Evolutionary conservation across 2,329 filamentous ascomycete species (phyloP).

Genomic region (Fusarium beomiforme): DNA sequence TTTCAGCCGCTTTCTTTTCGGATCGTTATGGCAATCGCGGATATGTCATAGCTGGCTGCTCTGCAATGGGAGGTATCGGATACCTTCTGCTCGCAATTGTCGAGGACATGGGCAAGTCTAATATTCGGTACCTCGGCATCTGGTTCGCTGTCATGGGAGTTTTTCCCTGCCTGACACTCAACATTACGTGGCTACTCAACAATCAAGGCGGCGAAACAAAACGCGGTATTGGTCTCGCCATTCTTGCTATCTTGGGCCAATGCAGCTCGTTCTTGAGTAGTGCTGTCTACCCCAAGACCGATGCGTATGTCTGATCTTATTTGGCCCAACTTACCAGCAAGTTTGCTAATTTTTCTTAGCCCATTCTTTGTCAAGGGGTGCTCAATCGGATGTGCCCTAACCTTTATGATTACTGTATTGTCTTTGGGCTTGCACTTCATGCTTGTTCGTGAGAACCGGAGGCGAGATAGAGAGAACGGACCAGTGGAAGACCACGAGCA

Average conservation of each 20-base stretch:
- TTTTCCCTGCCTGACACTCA: constrained; percentile 22
- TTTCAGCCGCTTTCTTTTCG: neutral
- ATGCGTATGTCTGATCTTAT: too few species aligned
- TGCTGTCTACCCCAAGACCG: constrained; percentile 12
- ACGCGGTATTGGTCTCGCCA: constrained; percentile 1
- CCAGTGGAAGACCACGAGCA: too few species aligned
- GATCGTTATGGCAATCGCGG: constrained; percentile 13
- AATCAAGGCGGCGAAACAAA: constrained; percentile 27
- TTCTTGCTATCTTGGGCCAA: constrained; percentile 13
- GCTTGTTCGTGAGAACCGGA: too few species aligned
- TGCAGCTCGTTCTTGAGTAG: constrained; percentile 18
- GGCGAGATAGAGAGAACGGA: too few species aligned
- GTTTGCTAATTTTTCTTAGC: too few species aligned
- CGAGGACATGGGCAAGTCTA: constrained; percentile 12
- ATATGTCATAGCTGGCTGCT: neutral
- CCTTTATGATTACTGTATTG: too few species aligned
- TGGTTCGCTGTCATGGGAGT: constrained; percentile 2
- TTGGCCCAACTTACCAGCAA: too few species aligned
- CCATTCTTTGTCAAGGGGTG: too few species aligned
- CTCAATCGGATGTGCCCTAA: too few species aligned
- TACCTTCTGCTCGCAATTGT: constrained; percentile 7
- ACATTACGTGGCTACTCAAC: constrained; percentile 27
- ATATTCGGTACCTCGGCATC: constrained; percentile 9
- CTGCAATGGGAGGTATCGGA: constrained; percentile 2
- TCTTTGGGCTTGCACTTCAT: too few species aligned